Percentiles rank a stretch among this genome's conserved stretches.
Conservation (phyloP, 768 basidiomycete species). For the Leucocoprinus sp. region DNA sequence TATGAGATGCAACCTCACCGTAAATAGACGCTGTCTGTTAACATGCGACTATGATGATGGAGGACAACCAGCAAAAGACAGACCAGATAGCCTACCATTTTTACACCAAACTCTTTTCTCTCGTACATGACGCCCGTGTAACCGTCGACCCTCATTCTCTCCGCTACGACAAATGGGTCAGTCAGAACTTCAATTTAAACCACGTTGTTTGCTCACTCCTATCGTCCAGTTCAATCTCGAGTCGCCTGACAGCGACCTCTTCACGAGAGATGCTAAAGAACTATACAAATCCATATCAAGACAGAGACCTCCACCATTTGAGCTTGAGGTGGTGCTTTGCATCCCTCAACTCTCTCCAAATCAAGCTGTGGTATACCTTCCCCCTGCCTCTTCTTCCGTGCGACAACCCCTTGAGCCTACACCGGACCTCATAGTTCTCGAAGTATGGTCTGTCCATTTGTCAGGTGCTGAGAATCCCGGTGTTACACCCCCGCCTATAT, state of each 20-base stretch:
- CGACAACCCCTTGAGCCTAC: slow-evolving; percentile 60
- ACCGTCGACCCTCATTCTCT: slow-evolving; percentile 36
- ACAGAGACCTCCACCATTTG: background rate
- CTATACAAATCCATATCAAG: slow-evolving; percentile 12
- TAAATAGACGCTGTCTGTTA: background rate
- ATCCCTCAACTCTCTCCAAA: slow-evolving; percentile 63
- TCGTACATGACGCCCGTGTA: slow-evolving; percentile 67
- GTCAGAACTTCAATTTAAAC: slow-evolving; percentile 18
- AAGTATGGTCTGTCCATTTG: slow-evolving; percentile 11
- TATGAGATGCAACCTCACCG: slow-evolving; percentile 1
- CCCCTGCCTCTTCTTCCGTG: slow-evolving; percentile 27
- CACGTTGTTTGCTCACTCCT: slow-evolving; percentile 35
- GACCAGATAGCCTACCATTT: slow-evolving; percentile 83
- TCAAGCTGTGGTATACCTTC: slow-evolving; percentile 62
- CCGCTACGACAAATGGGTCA: slow-evolving; percentile 78
- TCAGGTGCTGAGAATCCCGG: slow-evolving; percentile 1
- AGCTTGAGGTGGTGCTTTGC: slow-evolving; percentile 47
- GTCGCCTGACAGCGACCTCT: slow-evolving; percentile 14
- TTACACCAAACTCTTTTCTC: slow-evolving; percentile 74
- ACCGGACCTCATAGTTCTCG: slow-evolving; percentile 43
- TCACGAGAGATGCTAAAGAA: slow-evolving; percentile 12
- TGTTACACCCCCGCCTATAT: slow-evolving; percentile 34
- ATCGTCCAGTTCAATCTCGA: slow-evolving; percentile 35
- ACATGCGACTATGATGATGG: slow-evolving; percentile 8
- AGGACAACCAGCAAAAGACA: slow-evolving; percentile 38